These are phyloP conservation scores for Phellopilus nigrolimitatus DNA, from an alignment of 1,284 basidiomycete genomes.

Conservation along the genomic window DNA sequence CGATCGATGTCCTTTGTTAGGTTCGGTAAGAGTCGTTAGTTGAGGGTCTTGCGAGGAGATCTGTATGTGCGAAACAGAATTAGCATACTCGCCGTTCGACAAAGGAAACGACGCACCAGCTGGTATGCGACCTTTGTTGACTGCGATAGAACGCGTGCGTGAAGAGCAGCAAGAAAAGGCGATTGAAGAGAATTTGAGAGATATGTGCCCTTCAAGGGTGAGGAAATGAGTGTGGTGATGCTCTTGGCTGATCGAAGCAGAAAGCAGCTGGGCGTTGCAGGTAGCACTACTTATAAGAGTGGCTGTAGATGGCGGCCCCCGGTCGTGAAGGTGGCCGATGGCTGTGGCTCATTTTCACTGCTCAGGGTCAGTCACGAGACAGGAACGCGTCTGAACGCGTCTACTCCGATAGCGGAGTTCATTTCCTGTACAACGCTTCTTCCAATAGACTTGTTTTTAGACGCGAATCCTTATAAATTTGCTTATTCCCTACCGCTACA, in stretches of 20 bases:
- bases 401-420: no score
- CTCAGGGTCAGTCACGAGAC: no score
- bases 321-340: constrained; percentile 10
- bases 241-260: constrained; percentile 8
- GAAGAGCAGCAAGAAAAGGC: background rate
- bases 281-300: no score
- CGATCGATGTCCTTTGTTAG: background rate
- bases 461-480: no score
- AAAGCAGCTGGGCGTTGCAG: no score
- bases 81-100: background rate
- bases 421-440: no score
- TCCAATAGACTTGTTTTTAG: no score
- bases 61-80: background rate
- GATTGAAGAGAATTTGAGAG: background rate
- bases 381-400: no score
- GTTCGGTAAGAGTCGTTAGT: background rate
- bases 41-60: background rate
- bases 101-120: background rate
- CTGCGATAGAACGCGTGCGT: background rate
- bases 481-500: no score
- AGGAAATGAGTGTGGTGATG: constrained; percentile 4
- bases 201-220: constrained; percentile 14
- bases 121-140: constrained; percentile 1
- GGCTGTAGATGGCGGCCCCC: background rate
- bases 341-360: no score